Percentiles rank a stretch among this genome's conserved stretches.
phyloP scores from a whole-genome alignment of 108 stramenopile genomes.

The Skeletonema menzelii region DNA sequence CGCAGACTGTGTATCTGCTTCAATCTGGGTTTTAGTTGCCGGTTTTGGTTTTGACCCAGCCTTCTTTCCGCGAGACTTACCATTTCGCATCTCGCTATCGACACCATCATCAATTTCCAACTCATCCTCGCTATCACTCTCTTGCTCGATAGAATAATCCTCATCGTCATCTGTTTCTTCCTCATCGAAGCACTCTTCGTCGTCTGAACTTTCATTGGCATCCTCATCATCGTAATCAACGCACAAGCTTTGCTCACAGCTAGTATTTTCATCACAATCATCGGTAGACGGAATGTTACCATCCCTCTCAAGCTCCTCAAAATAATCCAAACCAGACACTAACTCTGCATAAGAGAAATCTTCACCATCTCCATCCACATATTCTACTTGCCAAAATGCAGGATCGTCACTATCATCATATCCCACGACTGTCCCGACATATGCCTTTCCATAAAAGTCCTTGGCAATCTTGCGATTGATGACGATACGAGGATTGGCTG shows the following conservation, averaged over 20 bases:
- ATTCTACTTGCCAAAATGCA: not conserved
- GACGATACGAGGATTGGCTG: not conserved
- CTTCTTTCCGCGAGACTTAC: not conserved
- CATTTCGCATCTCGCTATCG: slow-evolving; percentile 22
- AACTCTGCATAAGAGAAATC: slow-evolving; percentile 3
- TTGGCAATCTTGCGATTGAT: slow-evolving; percentile 4
- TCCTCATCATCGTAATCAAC: slow-evolving; percentile 23
- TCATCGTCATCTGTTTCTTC: slow-evolving; percentile 40
- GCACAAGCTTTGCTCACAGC: not conserved
- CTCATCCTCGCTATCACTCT: slow-evolving; percentile 40
- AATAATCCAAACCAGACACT: not conserved
- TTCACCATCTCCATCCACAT: not conserved
- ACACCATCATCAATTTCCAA: slow-evolving; percentile 35
- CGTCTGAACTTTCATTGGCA: slow-evolving; percentile 5
- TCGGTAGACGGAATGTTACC: not conserved
- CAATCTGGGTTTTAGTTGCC: not conserved
- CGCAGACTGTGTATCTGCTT: not conserved
- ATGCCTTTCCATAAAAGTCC: not conserved
- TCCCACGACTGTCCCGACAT: not conserved
- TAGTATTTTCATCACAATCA: not conserved
- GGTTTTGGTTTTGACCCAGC: not conserved
- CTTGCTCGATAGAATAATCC: slow-evolving; percentile 29
- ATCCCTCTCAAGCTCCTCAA: not conserved
- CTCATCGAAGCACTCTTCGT: not conserved
- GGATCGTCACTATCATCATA: not conserved